phyloP scores from a whole-genome alignment of 768 basidiomycete genomes.

The Daedalea quercina region DNA sequence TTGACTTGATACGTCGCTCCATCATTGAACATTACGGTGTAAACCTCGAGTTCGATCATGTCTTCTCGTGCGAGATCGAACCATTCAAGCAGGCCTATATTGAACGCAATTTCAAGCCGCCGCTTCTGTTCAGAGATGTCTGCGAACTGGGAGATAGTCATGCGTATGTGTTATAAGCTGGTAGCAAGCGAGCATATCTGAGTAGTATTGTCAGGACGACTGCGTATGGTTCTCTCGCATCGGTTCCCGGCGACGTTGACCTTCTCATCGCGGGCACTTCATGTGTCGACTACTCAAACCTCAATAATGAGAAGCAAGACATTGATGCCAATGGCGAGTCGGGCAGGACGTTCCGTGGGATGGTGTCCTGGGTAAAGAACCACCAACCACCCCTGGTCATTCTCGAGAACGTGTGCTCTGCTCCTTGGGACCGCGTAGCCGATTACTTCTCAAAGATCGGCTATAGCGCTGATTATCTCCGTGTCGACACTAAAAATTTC shows the following conservation, averaged over 20 bases:
- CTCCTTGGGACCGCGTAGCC: conserved; percentile 79
- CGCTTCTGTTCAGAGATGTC: conserved; percentile 88
- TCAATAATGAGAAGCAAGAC: conserved; percentile 88
- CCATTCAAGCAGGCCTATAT: conserved; percentile 98
- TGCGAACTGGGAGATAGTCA: conserved; percentile 76
- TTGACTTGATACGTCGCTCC: conserved; percentile 76
- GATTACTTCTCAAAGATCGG: conserved; percentile 66
- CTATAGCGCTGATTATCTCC: conserved; percentile 64
- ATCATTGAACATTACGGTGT: conserved; percentile 62
- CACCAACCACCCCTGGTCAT: conserved; percentile 90
- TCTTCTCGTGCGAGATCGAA: conserved; percentile 96
- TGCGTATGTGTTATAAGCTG: conserved; percentile 45
- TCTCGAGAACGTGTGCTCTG: conserved; percentile 88
- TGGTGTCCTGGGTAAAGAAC: conserved; percentile 87
- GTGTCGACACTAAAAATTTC: conserved; percentile 82
- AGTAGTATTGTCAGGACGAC: conserved; percentile 54
- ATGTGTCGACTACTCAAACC: conserved; percentile 94
- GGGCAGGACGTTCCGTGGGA: conserved; percentile 88
- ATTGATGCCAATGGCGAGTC: conserved; percentile 90
- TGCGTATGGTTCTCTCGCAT: conserved; percentile 80
- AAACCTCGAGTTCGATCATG: conserved; percentile 74
- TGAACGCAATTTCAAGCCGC: conserved; percentile 91
- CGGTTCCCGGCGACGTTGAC: conserved; percentile 88
- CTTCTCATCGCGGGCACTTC: conserved; percentile 91
- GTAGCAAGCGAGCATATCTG: conserved; percentile 1